These are phyloP conservation scores for Oryza rufipogon DNA, from an alignment of 176 grass and related monocot genomes.

Conservation along the genomic window DNA sequence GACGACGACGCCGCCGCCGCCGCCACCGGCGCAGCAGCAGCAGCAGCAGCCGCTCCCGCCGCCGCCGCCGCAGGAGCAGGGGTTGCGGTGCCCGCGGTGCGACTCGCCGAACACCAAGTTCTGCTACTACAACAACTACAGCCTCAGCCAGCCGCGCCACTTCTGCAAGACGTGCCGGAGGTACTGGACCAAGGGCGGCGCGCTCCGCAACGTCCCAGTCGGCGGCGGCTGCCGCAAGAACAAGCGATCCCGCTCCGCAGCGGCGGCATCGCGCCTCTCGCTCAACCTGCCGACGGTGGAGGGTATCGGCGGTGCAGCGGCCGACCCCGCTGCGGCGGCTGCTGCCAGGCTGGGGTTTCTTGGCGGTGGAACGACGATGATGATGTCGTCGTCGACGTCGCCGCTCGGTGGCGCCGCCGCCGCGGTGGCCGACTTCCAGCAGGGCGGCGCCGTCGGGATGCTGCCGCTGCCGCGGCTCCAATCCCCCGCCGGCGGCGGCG, in stretches of 20 bases:
- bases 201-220: conserved; percentile 94
- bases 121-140: conserved; percentile 99
- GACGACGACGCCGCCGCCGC: not conserved
- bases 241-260: conserved; percentile 72
- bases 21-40: conserved; percentile 40
- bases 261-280: conserved; percentile 28
- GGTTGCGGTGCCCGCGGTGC: conserved; percentile 82
- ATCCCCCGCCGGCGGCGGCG: conserved; percentile 22
- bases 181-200: conserved; percentile 98
- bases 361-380: not conserved
- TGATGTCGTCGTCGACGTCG: not conserved
- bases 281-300: conserved; percentile 39
- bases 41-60: conserved; percentile 3
- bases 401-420: conserved; percentile 4
- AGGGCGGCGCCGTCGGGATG: conserved; percentile 35
- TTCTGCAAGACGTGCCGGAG: conserved; percentile 96
- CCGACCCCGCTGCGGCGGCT: conserved; percentile 17
- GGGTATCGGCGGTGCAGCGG: not conserved
- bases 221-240: conserved; percentile 94
- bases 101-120: conserved; percentile 98
- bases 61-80: conserved; percentile 57
- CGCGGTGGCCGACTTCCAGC: conserved; percentile 43
- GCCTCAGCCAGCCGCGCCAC: conserved; percentile 87
- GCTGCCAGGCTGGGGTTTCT: conserved; percentile 44
- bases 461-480: conserved; percentile 44